Evolutionary conservation across 208 protist genomes (phyloP), one percentile per base, ranked within the genome.

Genomic region (Chromosphaera perkinsii): DNA sequence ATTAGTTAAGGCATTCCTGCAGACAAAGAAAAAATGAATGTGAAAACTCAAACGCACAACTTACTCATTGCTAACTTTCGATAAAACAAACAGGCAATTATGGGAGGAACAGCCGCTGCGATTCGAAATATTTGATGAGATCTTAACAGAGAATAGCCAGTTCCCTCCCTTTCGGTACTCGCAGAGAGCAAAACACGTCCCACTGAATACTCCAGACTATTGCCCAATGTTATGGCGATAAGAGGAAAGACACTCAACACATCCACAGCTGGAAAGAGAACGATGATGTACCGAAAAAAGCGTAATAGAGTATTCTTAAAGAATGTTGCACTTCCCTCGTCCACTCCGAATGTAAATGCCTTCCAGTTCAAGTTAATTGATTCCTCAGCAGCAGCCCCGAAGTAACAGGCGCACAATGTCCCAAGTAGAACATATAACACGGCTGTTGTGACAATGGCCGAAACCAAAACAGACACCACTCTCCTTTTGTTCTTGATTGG

Each of bases 221-320:
- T 65, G 2, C 59, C 59, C 5, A 65, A 27, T n/a, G 59, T 65
- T 20, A 65, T 48, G 26, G 59, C 40, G 39, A 65, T 65, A 20
- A 65, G 27, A 24, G 59, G 59, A 40, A 54, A 65, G 3, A 65
- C 59, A 33, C 26, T 40, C 22, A 65, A 65, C 3, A 45, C 54
- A 37, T 65, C 59, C 4, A 65, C 4, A 4, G 59, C 59, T n/a
- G 59, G 59, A 22, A 65, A 65, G 4, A 65, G 14, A 20, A 65
- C 24, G 20, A 65, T 45, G 14, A 17, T 37, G 32, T 39, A n/a
- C n/a, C n/a, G n/a, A n/a, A n/a, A n/a, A n/a, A n/a, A n/a, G n/a
- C n/a, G n/a, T n/a, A n/a, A n/a, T n/a, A n/a, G n/a, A n/a, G n/a
- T n/a, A n/a, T n/a, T n/a, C n/a, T n/a, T n/a, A n/a, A n/a, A n/a